These are phyloP conservation scores for Paraconiothyrium sp. DNA, from an alignment of 2,329 filamentous ascomycete species.

Conservation along the genomic window DNA sequence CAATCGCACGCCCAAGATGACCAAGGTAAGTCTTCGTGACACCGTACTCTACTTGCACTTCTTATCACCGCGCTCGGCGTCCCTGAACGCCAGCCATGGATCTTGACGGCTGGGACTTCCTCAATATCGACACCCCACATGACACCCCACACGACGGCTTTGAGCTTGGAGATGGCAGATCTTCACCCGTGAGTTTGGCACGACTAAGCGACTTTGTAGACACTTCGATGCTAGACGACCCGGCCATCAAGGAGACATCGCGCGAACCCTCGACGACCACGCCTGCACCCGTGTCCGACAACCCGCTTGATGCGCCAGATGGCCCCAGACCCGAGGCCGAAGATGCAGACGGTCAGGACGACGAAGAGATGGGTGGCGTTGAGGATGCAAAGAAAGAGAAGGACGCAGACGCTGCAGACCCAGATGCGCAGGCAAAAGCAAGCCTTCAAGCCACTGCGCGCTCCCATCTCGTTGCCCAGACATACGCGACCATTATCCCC, in stretches of 20 bases:
- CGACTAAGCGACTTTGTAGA: slow-evolving; percentile 55
- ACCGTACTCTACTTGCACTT: slow-evolving; percentile 3
- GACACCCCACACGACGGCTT: slow-evolving; percentile 7
- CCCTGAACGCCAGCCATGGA: slow-evolving; percentile 11
- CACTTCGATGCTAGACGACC: slow-evolving; percentile 63
- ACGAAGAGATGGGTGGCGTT: slow-evolving; percentile 71
- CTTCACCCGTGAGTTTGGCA: background rate
- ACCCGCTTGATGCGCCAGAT: slow-evolving; percentile 74
- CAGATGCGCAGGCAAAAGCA: slow-evolving; percentile 76
- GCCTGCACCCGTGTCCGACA: slow-evolving; percentile 66
- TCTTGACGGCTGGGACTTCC: background rate
- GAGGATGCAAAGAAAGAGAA: slow-evolving; percentile 52
- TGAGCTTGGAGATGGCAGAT: slow-evolving; percentile 8
- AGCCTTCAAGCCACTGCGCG: slow-evolving; percentile 85
- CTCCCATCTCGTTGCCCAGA: slow-evolving; percentile 91
- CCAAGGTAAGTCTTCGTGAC: slow-evolving; percentile 40
- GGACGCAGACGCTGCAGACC: slow-evolving; percentile 44
- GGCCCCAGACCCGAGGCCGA: slow-evolving; percentile 68
- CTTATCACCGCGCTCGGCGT: slow-evolving; percentile 18
- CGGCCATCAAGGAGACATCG: slow-evolving; percentile 53
- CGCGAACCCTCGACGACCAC: slow-evolving; percentile 67
- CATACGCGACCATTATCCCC: slow-evolving; percentile 93
- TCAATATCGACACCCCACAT: background rate
- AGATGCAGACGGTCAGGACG: slow-evolving; percentile 68
- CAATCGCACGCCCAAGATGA: slow-evolving; percentile 35